phyloP scores from a whole-genome alignment of 1,284 basidiomycete genomes.

The Pholiota adiposa region DNA sequence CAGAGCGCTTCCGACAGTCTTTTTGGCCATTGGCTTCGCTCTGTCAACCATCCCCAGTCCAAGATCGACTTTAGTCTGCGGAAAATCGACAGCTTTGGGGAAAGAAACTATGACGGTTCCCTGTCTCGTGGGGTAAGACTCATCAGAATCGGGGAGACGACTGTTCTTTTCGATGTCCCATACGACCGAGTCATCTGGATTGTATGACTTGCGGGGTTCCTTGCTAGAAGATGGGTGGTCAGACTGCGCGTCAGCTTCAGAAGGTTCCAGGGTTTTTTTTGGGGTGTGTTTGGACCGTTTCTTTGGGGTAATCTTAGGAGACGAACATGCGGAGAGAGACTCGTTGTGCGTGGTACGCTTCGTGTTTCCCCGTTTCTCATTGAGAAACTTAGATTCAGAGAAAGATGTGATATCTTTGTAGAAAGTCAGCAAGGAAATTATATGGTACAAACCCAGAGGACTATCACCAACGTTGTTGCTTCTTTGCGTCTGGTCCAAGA shows the following conservation, averaged over 20 bases:
- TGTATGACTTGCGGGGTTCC: conserved; percentile 11
- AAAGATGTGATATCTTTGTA: conserved; percentile 34
- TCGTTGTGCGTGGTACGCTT: not conserved
- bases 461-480: conserved; percentile 29
- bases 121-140: conserved; percentile 3
- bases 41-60: not conserved
- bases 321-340: not conserved
- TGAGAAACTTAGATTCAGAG: conserved; percentile 57
- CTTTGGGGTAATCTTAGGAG: not conserved
- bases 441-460: not conserved
- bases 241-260: not conserved
- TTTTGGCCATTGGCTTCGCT: too few relatives aligned
- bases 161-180: conserved; percentile 70
- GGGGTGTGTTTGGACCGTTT: not conserved
- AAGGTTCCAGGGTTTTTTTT: not conserved
- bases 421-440: conserved; percentile 2
- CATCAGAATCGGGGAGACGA: conserved; percentile 8
- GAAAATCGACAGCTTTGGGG: not conserved
- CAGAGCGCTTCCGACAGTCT: not conserved
- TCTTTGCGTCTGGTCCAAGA: conserved; percentile 18
- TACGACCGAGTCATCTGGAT: conserved; percentile 48
- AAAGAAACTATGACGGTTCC: conserved; percentile 12
- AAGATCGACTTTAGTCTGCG: not conserved
- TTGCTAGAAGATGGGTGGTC: not conserved
- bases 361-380: conserved; percentile 22